Evolutionary conservation across 331 rosid species (phyloP).

Genomic region (Acacia concinna): DNA sequence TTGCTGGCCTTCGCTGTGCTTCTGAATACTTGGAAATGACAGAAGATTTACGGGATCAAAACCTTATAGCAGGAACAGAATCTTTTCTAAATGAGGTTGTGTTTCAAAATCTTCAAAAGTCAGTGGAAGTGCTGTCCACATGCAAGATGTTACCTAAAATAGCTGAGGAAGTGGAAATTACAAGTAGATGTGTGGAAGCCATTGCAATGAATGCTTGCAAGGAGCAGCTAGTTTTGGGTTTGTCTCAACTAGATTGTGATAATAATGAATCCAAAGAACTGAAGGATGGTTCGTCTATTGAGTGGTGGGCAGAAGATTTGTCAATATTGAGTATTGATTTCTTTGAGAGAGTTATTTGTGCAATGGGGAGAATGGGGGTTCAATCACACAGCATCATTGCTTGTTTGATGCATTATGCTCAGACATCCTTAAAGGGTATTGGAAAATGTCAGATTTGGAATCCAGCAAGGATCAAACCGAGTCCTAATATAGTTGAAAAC

Average conservation of each 20-base stretch:
- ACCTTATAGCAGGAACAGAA: conserved; percentile 62
- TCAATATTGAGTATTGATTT: conserved; percentile 57
- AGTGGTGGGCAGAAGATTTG: conserved; percentile 90
- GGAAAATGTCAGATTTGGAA: conserved; percentile 69
- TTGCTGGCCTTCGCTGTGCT: conserved; percentile 67
- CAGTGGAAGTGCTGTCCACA: conserved; percentile 70
- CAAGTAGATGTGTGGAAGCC: conserved; percentile 69
- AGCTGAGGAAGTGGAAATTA: conserved; percentile 62
- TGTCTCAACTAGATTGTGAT: conserved; percentile 58
- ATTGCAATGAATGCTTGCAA: conserved; percentile 83
- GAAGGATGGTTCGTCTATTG: conserved; percentile 44
- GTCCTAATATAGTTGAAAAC: conserved; percentile 44
- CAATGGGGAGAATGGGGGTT: conserved; percentile 71
- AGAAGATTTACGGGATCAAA: conserved; percentile 75
- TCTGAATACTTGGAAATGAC: conserved; percentile 86
- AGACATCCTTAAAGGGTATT: conserved; percentile 66
- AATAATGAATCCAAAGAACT: conserved; percentile 54
- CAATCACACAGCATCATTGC: conserved; percentile 60
- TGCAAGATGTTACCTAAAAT: conserved; percentile 56
- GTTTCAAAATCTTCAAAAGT: conserved; percentile 58
- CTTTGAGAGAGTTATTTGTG: conserved; percentile 61
- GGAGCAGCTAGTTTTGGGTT: conserved; percentile 73
- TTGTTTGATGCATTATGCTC: conserved; percentile 85
- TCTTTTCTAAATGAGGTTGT: conserved; percentile 66
- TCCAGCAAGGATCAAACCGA: conserved; percentile 45